phyloP scores from a whole-genome alignment of 352 stramenopile species.

The Globisporangium spiculum region DNA sequence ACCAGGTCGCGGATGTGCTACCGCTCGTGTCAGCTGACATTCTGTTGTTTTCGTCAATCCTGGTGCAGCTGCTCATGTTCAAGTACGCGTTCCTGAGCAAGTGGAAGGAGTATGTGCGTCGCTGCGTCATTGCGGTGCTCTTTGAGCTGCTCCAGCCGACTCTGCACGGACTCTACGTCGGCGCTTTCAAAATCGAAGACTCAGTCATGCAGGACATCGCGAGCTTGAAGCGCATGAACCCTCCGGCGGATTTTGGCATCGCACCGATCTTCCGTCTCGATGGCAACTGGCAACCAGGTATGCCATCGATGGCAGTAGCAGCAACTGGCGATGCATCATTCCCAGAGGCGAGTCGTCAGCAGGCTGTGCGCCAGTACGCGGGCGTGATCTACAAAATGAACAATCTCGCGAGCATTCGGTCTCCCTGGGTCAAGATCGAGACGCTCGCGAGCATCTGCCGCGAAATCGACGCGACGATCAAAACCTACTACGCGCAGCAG shows the following conservation, averaged over 20 bases:
- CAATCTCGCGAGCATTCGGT: conserved; percentile 41
- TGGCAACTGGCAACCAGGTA: conserved; percentile 26
- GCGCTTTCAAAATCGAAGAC: conserved; percentile 52
- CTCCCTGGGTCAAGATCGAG: conserved; percentile 51
- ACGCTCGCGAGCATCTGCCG: conserved; percentile 41
- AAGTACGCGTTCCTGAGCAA: conserved; percentile 40
- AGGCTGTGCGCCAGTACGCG: conserved; percentile 36
- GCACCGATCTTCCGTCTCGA: conserved; percentile 50
- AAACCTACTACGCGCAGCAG: conserved; percentile 34
- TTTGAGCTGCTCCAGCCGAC: conserved; percentile 65
- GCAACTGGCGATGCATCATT: conserved; percentile 24
- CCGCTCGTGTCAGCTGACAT: conserved; percentile 50
- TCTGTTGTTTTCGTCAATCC: conserved; percentile 44
- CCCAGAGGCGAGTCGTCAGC: conserved; percentile 13
- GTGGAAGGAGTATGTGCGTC: conserved; percentile 27
- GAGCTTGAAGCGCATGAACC: conserved; percentile 23
- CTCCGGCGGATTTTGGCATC: conserved; percentile 41
- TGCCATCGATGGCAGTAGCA: no score
- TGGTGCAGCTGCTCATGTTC: conserved; percentile 53
- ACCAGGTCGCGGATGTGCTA: conserved; percentile 27
- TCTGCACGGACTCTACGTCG: conserved; percentile 52
- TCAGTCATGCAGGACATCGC: conserved; percentile 31
- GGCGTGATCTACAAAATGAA: conserved; percentile 43
- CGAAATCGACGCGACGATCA: conserved; percentile 45
- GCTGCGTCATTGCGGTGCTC: conserved; percentile 50